A percentile compares a stretch with the other conserved stretches of the same genome.
Evolutionary conservation across 768 basidiomycete species (phyloP).

Genomic region (Lentinula sp.): DNA sequence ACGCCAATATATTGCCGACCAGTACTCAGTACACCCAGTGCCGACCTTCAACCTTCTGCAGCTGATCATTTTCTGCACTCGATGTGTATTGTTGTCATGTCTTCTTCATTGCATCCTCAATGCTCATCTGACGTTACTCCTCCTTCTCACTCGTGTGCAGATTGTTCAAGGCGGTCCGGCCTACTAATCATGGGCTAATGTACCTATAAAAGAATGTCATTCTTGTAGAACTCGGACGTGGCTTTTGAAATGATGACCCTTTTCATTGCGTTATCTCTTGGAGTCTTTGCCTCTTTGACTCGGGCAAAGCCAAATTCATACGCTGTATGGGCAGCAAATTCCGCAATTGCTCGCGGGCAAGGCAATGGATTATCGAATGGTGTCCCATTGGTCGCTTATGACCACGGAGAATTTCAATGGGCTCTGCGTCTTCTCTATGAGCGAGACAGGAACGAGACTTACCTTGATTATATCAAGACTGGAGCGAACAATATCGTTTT

Average conservation of each 20-base stretch:
- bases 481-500: constrained; percentile 33
- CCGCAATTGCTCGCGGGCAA: constrained; percentile 35
- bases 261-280: background rate
- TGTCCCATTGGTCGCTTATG: constrained; percentile 30
- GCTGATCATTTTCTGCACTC: too few species aligned
- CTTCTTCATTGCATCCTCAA: background rate
- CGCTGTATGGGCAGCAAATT: constrained; percentile 40
- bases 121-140: background rate
- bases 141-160: too few species aligned
- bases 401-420: constrained; percentile 35
- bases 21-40: too few species aligned
- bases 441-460: constrained; percentile 32
- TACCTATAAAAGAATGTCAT: background rate
- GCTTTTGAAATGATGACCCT: background rate
- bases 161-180: background rate
- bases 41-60: too few species aligned
- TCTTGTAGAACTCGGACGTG: too few species aligned
- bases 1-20: too few species aligned
- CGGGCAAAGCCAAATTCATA: constrained; percentile 29
- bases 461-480: constrained; percentile 32
- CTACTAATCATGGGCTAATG: background rate
- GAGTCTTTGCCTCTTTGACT: background rate
- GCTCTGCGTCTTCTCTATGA: constrained; percentile 34
- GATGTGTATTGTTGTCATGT: too few species aligned
- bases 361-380: constrained; percentile 34